phyloP scores from a whole-genome alignment of 106 monocot genomes.

The Gastrodia elata region DNA sequence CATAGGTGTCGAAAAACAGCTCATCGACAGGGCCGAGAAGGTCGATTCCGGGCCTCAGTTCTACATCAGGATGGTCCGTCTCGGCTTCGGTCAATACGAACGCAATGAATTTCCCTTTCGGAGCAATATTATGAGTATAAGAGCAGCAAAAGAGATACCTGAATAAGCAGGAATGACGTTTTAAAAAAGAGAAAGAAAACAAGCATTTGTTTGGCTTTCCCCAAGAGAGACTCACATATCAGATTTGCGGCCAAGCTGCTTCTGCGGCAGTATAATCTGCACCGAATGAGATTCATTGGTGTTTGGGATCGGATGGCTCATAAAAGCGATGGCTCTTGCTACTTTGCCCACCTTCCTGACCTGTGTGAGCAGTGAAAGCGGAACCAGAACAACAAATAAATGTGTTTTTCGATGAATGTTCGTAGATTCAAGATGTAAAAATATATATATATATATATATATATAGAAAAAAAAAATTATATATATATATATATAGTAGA shows the following conservation, averaged over 20 bases:
- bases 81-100: conserved; percentile 95
- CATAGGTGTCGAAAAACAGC: conserved; percentile 82
- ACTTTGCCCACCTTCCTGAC: conserved; percentile 88
- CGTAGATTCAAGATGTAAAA: no score
- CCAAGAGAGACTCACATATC: conserved; percentile 81
- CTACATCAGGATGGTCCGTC: conserved; percentile 59
- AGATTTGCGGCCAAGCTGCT: conserved; percentile 83
- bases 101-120: conserved; percentile 90
- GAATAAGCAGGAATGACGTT: conserved; percentile 6
- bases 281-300: conserved; percentile 78
- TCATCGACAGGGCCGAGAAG: conserved; percentile 95
- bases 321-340: conserved; percentile 89
- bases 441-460: no score
- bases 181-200: not conserved
- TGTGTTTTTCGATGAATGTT: no score
- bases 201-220: not conserved
- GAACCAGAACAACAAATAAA: no score
- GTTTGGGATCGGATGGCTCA: conserved; percentile 97
- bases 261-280: conserved; percentile 92
- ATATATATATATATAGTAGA: no score
- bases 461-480: no score
- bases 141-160: conserved; percentile 99
- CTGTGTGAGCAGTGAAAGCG: no score
- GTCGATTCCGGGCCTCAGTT: conserved; percentile 78
- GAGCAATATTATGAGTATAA: conserved; percentile 85